Conservation (phyloP, 2,329 filamentous ascomycete species). For the Fusarium denticulatum region DNA sequence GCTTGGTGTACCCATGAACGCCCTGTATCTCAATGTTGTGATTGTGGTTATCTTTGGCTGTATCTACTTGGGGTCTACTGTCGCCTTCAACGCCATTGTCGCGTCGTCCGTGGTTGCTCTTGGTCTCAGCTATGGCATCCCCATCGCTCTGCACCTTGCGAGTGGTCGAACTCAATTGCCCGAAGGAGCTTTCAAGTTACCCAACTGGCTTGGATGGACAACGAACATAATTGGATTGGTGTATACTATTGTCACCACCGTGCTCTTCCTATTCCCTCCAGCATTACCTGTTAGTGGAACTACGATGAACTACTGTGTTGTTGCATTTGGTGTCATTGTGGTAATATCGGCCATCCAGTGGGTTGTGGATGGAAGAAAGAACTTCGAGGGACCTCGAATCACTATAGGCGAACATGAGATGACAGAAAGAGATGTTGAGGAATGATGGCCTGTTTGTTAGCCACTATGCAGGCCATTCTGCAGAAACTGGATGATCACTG, state of each 20-base stretch:
- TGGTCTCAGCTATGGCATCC: constrained; percentile 78
- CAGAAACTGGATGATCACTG: rapidly evolving
- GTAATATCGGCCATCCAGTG: constrained; percentile 55
- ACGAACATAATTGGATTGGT: constrained; percentile 59
- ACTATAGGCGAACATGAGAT: background rate
- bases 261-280: constrained; percentile 78
- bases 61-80: constrained; percentile 73
- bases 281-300: constrained; percentile 68
- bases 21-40: constrained; percentile 67
- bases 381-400: constrained; percentile 44
- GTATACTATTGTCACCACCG: constrained; percentile 73
- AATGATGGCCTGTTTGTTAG: background rate
- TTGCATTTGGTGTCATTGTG: constrained; percentile 58
- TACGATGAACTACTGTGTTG: constrained; percentile 71
- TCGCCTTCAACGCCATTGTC: constrained; percentile 76
- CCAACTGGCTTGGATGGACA: constrained; percentile 50
- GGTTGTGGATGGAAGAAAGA: constrained; percentile 58
- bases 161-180: constrained; percentile 73
- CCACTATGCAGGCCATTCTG: rapidly evolving
- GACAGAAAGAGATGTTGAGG: background rate
- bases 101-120: constrained; percentile 77
- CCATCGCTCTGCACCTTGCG: constrained; percentile 74
- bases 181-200: constrained; percentile 51
- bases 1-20: constrained; percentile 73
- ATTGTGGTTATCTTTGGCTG: constrained; percentile 75